Conservation (phyloP, 129 eudicot genomes). For the Centaurea solstitialis region DNA sequence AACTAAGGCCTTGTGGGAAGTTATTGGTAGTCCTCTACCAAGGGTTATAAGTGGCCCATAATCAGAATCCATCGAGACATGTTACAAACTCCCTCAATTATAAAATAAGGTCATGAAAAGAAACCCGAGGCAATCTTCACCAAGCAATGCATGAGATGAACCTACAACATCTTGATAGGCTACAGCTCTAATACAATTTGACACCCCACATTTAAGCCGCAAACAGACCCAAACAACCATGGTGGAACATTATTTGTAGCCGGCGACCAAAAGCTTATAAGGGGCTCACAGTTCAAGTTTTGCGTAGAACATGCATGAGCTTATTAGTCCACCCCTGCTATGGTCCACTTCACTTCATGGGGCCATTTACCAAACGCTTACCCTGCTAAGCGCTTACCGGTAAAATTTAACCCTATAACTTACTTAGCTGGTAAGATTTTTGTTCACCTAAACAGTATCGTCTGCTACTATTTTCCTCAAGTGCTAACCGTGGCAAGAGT, state of each 20-base stretch:
- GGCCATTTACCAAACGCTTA: too few species aligned
- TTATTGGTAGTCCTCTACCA: not conserved
- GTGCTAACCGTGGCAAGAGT: too few species aligned
- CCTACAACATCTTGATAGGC: not conserved
- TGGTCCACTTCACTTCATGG: not conserved
- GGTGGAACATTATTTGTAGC: not conserved
- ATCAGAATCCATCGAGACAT: not conserved
- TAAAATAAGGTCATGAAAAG: not conserved
- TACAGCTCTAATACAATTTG: too few species aligned
- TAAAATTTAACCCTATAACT: too few species aligned
- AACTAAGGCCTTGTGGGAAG: not conserved
- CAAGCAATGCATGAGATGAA: not conserved
- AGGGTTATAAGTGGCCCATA: not conserved
- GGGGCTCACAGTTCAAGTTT: not conserved
- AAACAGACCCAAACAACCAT: not conserved
- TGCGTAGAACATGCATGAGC: not conserved
- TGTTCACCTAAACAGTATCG: too few species aligned
- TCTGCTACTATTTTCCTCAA: too few species aligned
- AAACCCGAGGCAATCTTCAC: not conserved
- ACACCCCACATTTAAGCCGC: not conserved
- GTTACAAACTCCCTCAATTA: not conserved
- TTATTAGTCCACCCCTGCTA: not conserved
- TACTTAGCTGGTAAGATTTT: too few species aligned
- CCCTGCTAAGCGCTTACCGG: too few species aligned
- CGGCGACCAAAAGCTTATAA: not conserved